Evolutionary conservation across 2,329 filamentous ascomycete species (phyloP).

Genomic region (Penicillium freii): DNA sequence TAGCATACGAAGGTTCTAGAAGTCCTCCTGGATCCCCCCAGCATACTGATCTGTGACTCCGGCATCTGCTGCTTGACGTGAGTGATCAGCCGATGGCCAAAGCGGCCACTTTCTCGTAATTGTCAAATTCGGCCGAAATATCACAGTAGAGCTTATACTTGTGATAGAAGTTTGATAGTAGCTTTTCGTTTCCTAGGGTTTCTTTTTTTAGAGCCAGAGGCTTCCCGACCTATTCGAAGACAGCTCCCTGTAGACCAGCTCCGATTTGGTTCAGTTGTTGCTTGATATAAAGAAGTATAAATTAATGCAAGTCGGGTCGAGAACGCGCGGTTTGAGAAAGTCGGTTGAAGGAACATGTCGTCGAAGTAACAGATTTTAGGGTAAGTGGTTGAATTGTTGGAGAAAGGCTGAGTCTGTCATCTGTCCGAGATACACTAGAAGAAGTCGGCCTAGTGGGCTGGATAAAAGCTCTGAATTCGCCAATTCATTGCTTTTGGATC

Average conservation of each 20-base stretch:
- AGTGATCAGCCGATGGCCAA: too few relatives aligned
- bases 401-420: background rate
- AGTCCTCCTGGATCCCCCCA: too few relatives aligned
- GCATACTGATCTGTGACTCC: too few relatives aligned
- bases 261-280: conserved; percentile 12
- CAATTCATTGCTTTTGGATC: background rate
- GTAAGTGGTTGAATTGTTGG: background rate
- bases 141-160: conserved; percentile 6
- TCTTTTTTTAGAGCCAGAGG: conserved; percentile 8
- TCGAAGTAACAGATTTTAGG: conserved; percentile 4
- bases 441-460: background rate
- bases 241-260: conserved; percentile 6
- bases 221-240: conserved; percentile 12
- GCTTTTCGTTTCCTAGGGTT: conserved; percentile 9
- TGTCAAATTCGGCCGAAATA: background rate
- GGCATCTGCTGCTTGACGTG: too few relatives aligned
- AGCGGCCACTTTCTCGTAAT: too few relatives aligned
- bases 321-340: background rate
- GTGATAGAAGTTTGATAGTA: background rate
- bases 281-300: too few relatives aligned
- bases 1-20: too few relatives aligned
- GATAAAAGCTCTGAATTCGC: background rate
- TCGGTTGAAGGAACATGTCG: conserved; percentile 6
- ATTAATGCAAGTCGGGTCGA: background rate
- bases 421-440: background rate